Base-by-base conservation (phyloP, 2,329 filamentous ascomycete genomes). In the Periconia sp. region DNA sequence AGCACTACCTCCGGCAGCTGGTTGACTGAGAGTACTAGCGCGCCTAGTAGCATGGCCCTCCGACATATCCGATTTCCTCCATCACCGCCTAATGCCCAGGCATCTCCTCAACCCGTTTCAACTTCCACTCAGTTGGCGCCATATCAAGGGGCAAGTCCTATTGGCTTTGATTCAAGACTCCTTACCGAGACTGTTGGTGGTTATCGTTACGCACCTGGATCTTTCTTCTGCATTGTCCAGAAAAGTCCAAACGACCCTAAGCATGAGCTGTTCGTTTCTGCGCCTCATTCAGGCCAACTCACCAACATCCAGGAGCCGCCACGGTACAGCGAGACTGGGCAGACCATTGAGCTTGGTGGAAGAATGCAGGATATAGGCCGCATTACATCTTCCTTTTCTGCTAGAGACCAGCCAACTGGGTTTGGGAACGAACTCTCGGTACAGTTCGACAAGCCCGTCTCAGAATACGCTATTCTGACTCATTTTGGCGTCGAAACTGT, bases 31-130 rank as follows among this genome's bases (percentile, higher is more conserved):
- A 78, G 81, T 15, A 79, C 82, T 6, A 85, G 79, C 44, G 85
- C 88, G 0, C 92, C 94, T 1, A 92, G 89, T 57, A 96, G 90
- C 71, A 96, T 99, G 90, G 92, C 96, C 69, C 85, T 96, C n/a
- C 88, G 95, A 57, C 94, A 95, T 63, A 89, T 99, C 70, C 95
- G 94, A 65, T 95, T 96, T 46, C 94, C 95, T 1, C 94, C 94
- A 0, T 12, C 18, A 4, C 15, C 34, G 4, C 69, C 75, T 26
- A 56, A 63, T 18, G 53, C 50, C 10, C 52, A 54, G 19, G 38
- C 46, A 17, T 24, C 36, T 3, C 52, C 16, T 37, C 57, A 39
- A 50, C 43, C 36, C 55, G 57, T 39, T 16, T 18, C 36, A 48
- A 38, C 35, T 50, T 57, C 33, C 54, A 57, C 54, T n/a, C 63